A percentile compares a stretch with the other conserved stretches of the same genome.
These are phyloP conservation scores for Yamadazyma tumulicola DNA, from an alignment of 805 yeast species.

Conservation along the genomic window DNA sequence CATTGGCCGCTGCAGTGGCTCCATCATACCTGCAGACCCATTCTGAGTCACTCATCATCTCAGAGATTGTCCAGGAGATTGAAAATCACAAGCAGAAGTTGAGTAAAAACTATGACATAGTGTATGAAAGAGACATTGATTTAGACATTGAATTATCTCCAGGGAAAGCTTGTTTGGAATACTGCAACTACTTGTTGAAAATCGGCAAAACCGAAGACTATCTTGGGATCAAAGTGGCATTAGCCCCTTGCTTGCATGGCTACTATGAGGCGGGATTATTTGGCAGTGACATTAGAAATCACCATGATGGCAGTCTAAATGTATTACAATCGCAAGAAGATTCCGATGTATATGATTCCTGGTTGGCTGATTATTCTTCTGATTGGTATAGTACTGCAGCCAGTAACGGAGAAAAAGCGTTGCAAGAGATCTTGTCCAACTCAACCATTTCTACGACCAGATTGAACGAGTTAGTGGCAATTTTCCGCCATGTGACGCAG, in stretches of 20 bases:
- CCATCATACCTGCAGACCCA: slow-evolving; percentile 50
- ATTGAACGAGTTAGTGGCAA: slow-evolving; percentile 48
- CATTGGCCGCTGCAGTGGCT: slow-evolving; percentile 60
- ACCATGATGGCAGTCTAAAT: slow-evolving; percentile 6
- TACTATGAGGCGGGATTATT: slow-evolving; percentile 54
- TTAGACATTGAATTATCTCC: slow-evolving; percentile 46
- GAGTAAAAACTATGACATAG: slow-evolving; percentile 34
- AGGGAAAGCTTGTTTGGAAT: slow-evolving; percentile 55
- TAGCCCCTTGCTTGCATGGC: slow-evolving; percentile 76
- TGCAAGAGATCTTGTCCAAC: slow-evolving; percentile 41
- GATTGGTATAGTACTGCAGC: slow-evolving; percentile 57
- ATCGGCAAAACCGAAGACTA: slow-evolving; percentile 54
- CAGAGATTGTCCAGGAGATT: slow-evolving; percentile 53
- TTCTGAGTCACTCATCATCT: slow-evolving; percentile 48
- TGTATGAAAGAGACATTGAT: slow-evolving; percentile 27
- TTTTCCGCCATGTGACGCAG: slow-evolving; percentile 55
- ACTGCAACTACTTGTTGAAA: slow-evolving; percentile 56
- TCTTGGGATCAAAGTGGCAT: slow-evolving; percentile 62
- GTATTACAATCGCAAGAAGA: slow-evolving; percentile 14
- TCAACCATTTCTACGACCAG: slow-evolving; percentile 39
- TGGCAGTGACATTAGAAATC: slow-evolving; percentile 16
- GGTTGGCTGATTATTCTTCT: slow-evolving; percentile 63
- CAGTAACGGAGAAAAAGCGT: slow-evolving; percentile 43
- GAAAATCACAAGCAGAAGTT: slow-evolving; percentile 53
- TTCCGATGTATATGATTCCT: slow-evolving; percentile 37